Base-by-base conservation (phyloP, 805 yeast genomes). In the Ascoidea rubescens region DNA sequence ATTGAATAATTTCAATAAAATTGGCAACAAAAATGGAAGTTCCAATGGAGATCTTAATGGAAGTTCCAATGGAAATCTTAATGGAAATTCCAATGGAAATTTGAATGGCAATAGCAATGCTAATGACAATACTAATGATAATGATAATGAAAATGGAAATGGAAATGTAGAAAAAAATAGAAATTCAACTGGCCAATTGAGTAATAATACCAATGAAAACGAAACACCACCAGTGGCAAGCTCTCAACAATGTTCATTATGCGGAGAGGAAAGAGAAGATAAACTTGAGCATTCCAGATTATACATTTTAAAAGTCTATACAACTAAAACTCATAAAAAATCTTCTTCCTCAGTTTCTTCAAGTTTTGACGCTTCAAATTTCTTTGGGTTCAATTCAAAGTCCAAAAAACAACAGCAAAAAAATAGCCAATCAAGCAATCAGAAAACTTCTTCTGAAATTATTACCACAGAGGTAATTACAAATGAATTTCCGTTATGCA, bases 251-350 rank as follows among this genome's bases (percentile, higher is more conserved):
- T 91, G 98, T 67, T 73, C 89, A 4, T 71, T 91, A 47, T 91
- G 98, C 69, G 91, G 90, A 5, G 97, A 90, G 64, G 62, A 67
- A 10, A 74, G 95, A 55, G 74, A 76, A 60, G 87, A 81, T 59
- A 73, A 78, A 52, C 70, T 86, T 55, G 85, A 83, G 57, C 89
- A 87, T 65, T 83, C 91, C 1, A 76, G 98, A 56, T 67, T 87
- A 56, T 86, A 89, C 63, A 75, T 77, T 52, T 68, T 90, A 61
- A 82, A 80, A 56, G 68, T 77, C 51, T 66, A 72, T 60, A 61
- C 69, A 0, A 58, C 61, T 8, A 62, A 60, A 30, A 62, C 60
- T 5, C 67, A 64, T 16, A 66, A 65, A 51, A 66, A 65, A 2
- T 56, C 59, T 4, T 51, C 60, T 1, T 47, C 61, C 2, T 58